Evolutionary conservation across 495 filamentous ascomycete species (phyloP).

Genomic region (Talaromyces stipitatus): DNA sequence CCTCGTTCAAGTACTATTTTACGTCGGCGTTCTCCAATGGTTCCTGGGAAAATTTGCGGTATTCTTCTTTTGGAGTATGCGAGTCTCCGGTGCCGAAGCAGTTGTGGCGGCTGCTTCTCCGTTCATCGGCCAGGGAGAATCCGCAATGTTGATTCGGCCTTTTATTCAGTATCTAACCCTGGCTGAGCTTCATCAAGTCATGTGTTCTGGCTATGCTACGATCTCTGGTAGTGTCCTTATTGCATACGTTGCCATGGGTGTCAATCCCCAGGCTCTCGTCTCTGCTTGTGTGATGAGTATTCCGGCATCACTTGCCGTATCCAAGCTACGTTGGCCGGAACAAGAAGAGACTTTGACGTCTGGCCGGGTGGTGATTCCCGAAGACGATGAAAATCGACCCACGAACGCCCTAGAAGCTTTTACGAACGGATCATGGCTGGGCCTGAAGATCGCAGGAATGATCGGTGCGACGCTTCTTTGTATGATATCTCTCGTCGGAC

Average conservation of each 20-base stretch:
- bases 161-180: slow-evolving; percentile 76
- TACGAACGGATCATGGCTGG: slow-evolving; percentile 79
- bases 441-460: slow-evolving; percentile 83
- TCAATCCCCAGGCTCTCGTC: slow-evolving; percentile 79
- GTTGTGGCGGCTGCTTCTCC: slow-evolving; percentile 90
- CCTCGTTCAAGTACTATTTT: slow-evolving; percentile 74
- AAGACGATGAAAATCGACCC: slow-evolving; percentile 56
- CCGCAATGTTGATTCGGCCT: slow-evolving; percentile 82
- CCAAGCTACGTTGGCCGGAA: slow-evolving; percentile 83
- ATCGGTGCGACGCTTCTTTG: slow-evolving; percentile 72
- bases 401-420: slow-evolving; percentile 80
- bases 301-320: slow-evolving; percentile 76
- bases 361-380: slow-evolving; percentile 69
- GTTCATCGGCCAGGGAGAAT: slow-evolving; percentile 91
- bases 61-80: slow-evolving; percentile 86
- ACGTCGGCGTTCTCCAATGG: slow-evolving; percentile 77
- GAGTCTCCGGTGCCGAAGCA: slow-evolving; percentile 87
- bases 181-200: slow-evolving; percentile 84
- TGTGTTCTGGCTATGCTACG: slow-evolving; percentile 69
- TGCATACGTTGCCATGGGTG: slow-evolving; percentile 70
- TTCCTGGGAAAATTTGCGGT: slow-evolving; percentile 75
- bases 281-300: slow-evolving; percentile 89
- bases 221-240: slow-evolving; percentile 70
- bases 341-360: slow-evolving; percentile 77
- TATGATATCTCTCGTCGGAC: slow-evolving; percentile 72